These are phyloP conservation scores for Termitomyces sp. DNA, from an alignment of 768 basidiomycete genomes.

Conservation along the genomic window DNA sequence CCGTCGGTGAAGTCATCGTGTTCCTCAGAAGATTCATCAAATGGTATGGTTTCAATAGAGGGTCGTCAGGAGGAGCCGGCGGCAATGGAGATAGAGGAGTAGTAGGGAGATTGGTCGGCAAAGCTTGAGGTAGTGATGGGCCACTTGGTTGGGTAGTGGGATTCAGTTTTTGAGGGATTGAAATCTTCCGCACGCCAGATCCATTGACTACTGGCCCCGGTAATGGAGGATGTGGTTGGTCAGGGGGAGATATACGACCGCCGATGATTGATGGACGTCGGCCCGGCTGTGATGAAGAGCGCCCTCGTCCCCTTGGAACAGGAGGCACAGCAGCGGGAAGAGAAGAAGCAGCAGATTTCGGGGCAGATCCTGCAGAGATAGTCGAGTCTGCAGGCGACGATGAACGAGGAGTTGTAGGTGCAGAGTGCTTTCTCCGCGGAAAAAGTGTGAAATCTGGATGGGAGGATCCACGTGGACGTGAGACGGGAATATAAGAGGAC, in stretches of 20 bases:
- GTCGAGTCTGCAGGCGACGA: slow-evolving; percentile 49
- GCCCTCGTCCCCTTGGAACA: slow-evolving; percentile 42
- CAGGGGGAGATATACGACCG: slow-evolving; percentile 50
- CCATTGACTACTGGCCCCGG: slow-evolving; percentile 39
- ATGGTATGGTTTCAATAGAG: slow-evolving; percentile 83
- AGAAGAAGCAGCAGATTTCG: slow-evolving; percentile 34
- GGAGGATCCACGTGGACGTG: slow-evolving; percentile 60
- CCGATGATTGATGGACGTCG: slow-evolving; percentile 59
- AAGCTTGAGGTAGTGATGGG: slow-evolving; percentile 39
- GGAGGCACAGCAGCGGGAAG: slow-evolving; percentile 37
- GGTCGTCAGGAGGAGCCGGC: slow-evolving; percentile 64
- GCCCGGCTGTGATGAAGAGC: slow-evolving; percentile 78
- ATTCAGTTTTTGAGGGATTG: slow-evolving; percentile 58
- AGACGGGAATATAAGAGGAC: slow-evolving; percentile 35
- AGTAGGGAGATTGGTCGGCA: slow-evolving; percentile 58
- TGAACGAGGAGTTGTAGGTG: slow-evolving; percentile 54
- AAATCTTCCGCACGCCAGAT: slow-evolving; percentile 50
- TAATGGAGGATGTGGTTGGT: slow-evolving; percentile 47
- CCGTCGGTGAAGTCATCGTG: slow-evolving; percentile 76
- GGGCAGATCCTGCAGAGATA: slow-evolving; percentile 38
- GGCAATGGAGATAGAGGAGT: slow-evolving; percentile 81
- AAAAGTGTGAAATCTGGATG: slow-evolving; percentile 42
- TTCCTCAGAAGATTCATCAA: slow-evolving; percentile 79
- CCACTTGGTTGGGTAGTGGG: slow-evolving; percentile 38
- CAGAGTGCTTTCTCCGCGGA: slow-evolving; percentile 68